These are phyloP conservation scores for Pinus taeda DNA, from an alignment of 75 land plant species.

Conservation along the genomic window DNA sequence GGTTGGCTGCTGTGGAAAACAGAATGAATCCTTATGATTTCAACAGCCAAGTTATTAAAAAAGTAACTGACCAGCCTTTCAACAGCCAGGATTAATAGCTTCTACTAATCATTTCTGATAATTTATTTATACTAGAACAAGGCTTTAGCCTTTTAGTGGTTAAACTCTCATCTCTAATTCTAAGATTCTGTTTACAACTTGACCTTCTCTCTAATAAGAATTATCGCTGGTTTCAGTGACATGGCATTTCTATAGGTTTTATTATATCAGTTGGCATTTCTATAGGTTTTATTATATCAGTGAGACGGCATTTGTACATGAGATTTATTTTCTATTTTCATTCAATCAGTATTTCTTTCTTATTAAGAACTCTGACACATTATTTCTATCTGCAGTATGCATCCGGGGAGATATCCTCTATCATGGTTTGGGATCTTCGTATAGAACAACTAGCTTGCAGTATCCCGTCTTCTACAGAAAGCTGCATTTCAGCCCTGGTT, in stretches of 20 bases:
- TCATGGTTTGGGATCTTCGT: slow-evolving; percentile 90
- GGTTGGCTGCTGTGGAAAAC: too few relatives aligned
- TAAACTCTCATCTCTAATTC: too few relatives aligned
- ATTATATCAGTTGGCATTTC: background rate
- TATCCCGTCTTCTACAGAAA: slow-evolving; percentile 72
- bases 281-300: background rate
- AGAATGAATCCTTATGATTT: too few relatives aligned
- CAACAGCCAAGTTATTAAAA: too few relatives aligned
- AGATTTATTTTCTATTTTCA: background rate
- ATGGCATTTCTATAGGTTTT: background rate
- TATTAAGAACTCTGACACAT: background rate
- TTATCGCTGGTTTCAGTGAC: too few relatives aligned
- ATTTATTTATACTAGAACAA: too few relatives aligned
- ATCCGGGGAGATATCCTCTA: slow-evolving; percentile 77
- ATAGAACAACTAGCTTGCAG: slow-evolving; percentile 72
- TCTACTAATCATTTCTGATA: too few relatives aligned
- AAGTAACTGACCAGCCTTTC: too few relatives aligned
- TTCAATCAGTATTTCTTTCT: background rate
- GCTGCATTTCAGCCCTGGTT: slow-evolving; percentile 77
- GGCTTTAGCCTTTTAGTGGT: too few relatives aligned
- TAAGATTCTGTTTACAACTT: too few relatives aligned
- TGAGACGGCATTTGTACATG: background rate
- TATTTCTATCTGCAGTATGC: slow-evolving; percentile 59
- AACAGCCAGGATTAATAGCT: too few relatives aligned
- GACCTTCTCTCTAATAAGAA: too few relatives aligned